Base-by-base conservation (phyloP, 2,329 filamentous ascomycete genomes). In the Lasiodiplodia sp. region DNA sequence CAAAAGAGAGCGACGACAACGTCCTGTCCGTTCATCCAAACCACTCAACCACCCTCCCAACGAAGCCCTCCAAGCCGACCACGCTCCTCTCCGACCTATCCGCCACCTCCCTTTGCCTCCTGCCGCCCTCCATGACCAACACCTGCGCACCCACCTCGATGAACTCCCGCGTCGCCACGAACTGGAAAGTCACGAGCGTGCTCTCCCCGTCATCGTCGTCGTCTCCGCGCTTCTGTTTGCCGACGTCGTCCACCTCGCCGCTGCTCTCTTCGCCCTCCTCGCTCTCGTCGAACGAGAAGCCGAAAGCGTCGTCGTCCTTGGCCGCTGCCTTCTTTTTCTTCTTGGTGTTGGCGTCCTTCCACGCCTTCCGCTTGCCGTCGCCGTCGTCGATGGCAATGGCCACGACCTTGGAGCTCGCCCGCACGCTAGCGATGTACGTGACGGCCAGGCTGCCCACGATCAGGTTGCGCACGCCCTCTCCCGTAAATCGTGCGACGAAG, bases 391-490 rank as follows among this genome's bases (percentile, higher is more conserved):
- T 18, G 8, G 74, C 72, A 16, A 80, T 84, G 38, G 86, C 86
- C 31, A 91, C 77, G 1, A 98, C 88, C 69, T 91, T 90, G 0
- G 93, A 94, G 0, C 92, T 89, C 1, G 94, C 91, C 10, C 95
- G 87, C 16, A 98, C 90, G 75, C 94, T 97, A 21, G 93, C 93
- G 51, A 94, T 88, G 75, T 97, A 98, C 0, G 95, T 87, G 37
- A 96, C 94, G 5, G 94, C 89, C 40, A 91, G 84, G 51, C 87
- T 90, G 1, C 92, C 92, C 0, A 89, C 81, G 0, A 86, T 85
- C 7, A 97, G 83, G 1, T 86, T 83, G 28, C 86, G 86, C 0
- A 90, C 86, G 60, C 91, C 87, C 0, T 84, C 78, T 5, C 90
- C 74, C 66, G 76, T 82, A 75, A 97, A 96, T 0, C 86, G 85